These are phyloP conservation scores for Sordariomycetes sp. DNA, from an alignment of 2,329 filamentous ascomycete species.

Conservation along the genomic window DNA sequence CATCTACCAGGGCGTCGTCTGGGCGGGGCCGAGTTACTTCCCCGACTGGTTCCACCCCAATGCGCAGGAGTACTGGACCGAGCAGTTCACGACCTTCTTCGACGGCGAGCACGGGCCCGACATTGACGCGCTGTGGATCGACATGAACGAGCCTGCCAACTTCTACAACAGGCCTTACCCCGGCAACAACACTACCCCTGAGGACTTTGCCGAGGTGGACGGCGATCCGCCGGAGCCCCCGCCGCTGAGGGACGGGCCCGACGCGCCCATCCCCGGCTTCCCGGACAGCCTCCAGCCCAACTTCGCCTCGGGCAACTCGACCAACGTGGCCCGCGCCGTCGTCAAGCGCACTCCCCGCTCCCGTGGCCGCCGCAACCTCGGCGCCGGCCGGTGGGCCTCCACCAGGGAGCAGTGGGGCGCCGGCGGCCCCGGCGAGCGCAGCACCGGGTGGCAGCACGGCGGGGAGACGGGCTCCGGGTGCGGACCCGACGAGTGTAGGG, in stretches of 20 bases:
- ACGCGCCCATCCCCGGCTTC: constrained; percentile 51
- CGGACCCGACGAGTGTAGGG: neutral
- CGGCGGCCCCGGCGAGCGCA: neutral
- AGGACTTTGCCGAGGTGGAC: constrained; percentile 1
- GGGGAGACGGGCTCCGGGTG: neutral
- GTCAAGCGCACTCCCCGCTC: neutral
- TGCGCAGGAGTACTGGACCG: constrained; percentile 49
- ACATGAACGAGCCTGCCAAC: constrained; percentile 40
- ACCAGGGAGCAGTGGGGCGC: neutral
- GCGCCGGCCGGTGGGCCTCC: neutral
- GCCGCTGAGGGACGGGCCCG: constrained; percentile 47
- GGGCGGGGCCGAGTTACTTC: constrained; percentile 61
- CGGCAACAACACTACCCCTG: neutral
- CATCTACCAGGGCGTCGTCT: constrained; percentile 54
- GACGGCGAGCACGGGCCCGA: constrained; percentile 35
- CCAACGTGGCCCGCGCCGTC: neutral
- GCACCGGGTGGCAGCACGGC: constrained; percentile 9
- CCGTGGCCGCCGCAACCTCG: neutral
- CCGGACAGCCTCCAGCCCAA: constrained; percentile 24
- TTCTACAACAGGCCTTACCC: constrained; percentile 11
- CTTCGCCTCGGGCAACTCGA: neutral
- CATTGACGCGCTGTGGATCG: constrained; percentile 69
- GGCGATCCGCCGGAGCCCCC: constrained; percentile 48
- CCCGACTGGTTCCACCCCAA: constrained; percentile 66
- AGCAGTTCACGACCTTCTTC: constrained; percentile 55